Evolutionary conservation across 768 basidiomycete species (phyloP).

Genomic region (Naganishia onofrii): DNA sequence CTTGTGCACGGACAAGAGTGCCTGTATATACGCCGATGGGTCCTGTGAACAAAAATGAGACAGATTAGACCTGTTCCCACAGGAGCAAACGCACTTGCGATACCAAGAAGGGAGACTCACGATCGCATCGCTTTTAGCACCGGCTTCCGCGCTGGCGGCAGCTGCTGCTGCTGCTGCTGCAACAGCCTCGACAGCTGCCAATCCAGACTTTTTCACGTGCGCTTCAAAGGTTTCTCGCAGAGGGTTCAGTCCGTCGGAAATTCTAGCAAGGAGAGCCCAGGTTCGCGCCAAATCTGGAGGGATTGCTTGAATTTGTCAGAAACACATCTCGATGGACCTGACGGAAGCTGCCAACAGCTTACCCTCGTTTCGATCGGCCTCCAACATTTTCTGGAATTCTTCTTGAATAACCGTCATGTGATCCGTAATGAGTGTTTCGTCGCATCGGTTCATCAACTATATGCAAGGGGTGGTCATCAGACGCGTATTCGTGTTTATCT

Average conservation of each 20-base stretch:
- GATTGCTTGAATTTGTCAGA: conserved; percentile 10
- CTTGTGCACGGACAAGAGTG: conserved; percentile 81
- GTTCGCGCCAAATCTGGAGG: conserved; percentile 77
- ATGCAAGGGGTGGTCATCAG: conserved; percentile 33
- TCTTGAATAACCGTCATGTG: conserved; percentile 85
- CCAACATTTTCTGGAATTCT: conserved; percentile 72
- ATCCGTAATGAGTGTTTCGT: conserved; percentile 83
- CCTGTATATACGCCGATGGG: conserved; percentile 91
- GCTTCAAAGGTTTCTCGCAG: conserved; percentile 88
- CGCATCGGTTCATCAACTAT: conserved; percentile 62
- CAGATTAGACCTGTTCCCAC: background rate
- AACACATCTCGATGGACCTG: background rate
- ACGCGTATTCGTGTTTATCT: background rate
- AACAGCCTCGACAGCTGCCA: conserved; percentile 73
- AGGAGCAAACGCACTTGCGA: background rate
- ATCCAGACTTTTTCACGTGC: conserved; percentile 87
- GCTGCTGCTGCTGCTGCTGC: conserved; percentile 52
- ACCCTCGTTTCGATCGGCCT: conserved; percentile 85
- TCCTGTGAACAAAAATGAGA: conserved; percentile 54
- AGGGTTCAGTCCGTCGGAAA: conserved; percentile 84
- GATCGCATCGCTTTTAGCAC: conserved; percentile 59
- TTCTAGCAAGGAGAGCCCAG: conserved; percentile 87
- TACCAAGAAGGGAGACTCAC: conserved; percentile 50
- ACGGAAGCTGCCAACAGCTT: conserved; percentile 28
- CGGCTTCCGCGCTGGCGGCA: conserved; percentile 49